These are phyloP conservation scores for Mucor plumbeus DNA, from an alignment of 371 early-diverging fungal genomes.

Conservation along the genomic window DNA sequence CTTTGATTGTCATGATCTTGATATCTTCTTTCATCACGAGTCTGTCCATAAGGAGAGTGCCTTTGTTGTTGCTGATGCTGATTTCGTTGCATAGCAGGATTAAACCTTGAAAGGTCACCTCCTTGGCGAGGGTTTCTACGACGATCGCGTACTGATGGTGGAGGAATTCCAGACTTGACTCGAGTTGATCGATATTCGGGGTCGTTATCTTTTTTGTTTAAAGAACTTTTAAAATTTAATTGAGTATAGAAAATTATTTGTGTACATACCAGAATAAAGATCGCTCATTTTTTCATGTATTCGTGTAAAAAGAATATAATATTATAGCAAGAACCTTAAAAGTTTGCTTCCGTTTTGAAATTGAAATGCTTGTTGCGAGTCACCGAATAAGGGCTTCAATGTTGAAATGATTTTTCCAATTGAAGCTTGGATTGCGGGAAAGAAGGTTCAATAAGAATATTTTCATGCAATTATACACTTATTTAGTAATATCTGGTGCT, in stretches of 20 bases:
- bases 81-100: conserved; percentile 28
- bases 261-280: conserved; percentile 16
- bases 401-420: too few relatives aligned
- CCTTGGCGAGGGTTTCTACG: conserved; percentile 17
- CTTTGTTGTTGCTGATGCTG: conserved; percentile 31
- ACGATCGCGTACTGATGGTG: conserved; percentile 57
- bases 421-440: too few relatives aligned
- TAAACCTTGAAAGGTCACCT: conserved; percentile 33
- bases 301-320: neutral
- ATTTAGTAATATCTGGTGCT: too few relatives aligned
- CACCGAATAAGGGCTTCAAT: neutral
- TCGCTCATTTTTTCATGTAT: conserved; percentile 3
- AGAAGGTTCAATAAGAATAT: too few relatives aligned
- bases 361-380: conserved; percentile 6
- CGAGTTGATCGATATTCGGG: conserved; percentile 65
- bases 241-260: too few relatives aligned
- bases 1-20: conserved; percentile 11
- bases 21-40: conserved; percentile 1
- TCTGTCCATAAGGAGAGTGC: conserved; percentile 12
- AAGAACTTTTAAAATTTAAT: neutral
- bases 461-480: too few relatives aligned
- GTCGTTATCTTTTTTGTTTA: conserved; percentile 48
- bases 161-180: conserved; percentile 62
- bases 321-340: neutral
- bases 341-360: conserved; percentile 2